A percentile compares a stretch with the other conserved stretches of the same genome.
Conservation (phyloP, 352 stramenopile genomes). For the Pythium myriotylum region DNA sequence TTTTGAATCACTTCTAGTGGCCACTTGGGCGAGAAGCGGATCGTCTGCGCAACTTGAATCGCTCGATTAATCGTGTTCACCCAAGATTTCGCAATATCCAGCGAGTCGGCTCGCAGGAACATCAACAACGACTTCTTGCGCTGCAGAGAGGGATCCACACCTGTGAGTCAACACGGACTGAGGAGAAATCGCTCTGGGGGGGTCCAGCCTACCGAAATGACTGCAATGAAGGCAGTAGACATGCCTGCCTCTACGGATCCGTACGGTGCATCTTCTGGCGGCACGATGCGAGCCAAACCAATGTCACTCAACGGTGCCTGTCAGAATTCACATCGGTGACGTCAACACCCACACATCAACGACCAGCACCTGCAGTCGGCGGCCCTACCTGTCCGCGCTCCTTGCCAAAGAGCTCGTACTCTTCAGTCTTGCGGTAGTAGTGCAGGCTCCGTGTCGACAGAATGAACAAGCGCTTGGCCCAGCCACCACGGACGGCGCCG, state of each 20-base stretch:
- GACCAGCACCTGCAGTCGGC: neutral
- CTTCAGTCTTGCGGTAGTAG: slow-evolving; percentile 85
- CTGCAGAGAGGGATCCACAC: slow-evolving; percentile 27
- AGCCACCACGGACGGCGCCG: slow-evolving; percentile 78
- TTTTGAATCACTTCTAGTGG: slow-evolving; percentile 71
- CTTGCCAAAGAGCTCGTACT: slow-evolving; percentile 83
- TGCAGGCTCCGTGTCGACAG: slow-evolving; percentile 79
- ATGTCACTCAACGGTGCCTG: slow-evolving; percentile 62
- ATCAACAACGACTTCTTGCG: slow-evolving; percentile 79
- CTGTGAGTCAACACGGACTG: neutral
- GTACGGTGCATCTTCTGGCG: slow-evolving; percentile 73
- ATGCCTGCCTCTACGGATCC: slow-evolving; percentile 65
- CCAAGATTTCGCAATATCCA: slow-evolving; percentile 71
- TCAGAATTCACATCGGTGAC: neutral
- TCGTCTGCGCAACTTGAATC: slow-evolving; percentile 65
- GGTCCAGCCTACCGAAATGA: slow-evolving; percentile 53
- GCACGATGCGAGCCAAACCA: slow-evolving; percentile 73
- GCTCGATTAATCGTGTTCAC: slow-evolving; percentile 82
- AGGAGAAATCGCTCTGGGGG: too few relatives aligned
- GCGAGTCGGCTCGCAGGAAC: slow-evolving; percentile 77
- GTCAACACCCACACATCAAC: neutral
- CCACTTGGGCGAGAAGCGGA: slow-evolving; percentile 71
- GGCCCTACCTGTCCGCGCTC: slow-evolving; percentile 64
- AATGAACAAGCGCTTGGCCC: slow-evolving; percentile 82
- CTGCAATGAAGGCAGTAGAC: slow-evolving; percentile 62